A percentile compares a stretch with the other conserved stretches of the same genome.
Evolutionary conservation across 2,329 filamentous ascomycete species (phyloP).

Genomic region (Pyrenophora teres): DNA sequence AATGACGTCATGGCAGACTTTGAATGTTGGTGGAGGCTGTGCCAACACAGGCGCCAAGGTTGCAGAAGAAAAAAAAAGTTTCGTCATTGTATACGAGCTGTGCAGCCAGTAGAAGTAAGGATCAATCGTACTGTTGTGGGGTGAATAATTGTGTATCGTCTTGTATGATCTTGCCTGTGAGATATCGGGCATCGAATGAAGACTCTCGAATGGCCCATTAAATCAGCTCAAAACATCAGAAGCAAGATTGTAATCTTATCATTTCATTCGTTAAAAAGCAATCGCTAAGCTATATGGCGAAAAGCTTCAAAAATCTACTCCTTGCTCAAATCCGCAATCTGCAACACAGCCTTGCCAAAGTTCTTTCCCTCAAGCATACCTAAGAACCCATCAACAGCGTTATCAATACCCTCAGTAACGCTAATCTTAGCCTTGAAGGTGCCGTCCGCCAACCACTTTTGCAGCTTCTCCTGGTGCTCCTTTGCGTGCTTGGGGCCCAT

Average conservation of each 20-base stretch:
- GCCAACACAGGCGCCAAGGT: too few species aligned
- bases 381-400: constrained; percentile 72
- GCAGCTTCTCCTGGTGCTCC: constrained; percentile 76
- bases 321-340: constrained; percentile 56
- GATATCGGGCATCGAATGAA: too few species aligned
- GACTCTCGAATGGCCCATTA: too few species aligned
- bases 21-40: neutral
- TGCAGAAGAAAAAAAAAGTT: too few species aligned
- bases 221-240: too few species aligned
- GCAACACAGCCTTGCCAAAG: constrained; percentile 83
- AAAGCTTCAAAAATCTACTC: constrained; percentile 12
- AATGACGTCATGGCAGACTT: neutral
- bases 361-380: constrained; percentile 79
- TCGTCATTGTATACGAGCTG: too few species aligned
- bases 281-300: too few species aligned
- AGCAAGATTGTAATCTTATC: neutral
- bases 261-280: neutral
- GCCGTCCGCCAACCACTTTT: constrained; percentile 77
- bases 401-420: constrained; percentile 77
- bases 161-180: too few species aligned
- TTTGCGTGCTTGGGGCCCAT: constrained; percentile 69
- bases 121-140: too few species aligned
- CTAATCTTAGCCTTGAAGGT: constrained; percentile 71
- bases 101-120: too few species aligned
- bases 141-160: too few species aligned